A percentile compares a stretch with the other conserved stretches of the same genome.
Conservation (phyloP, 1,284 basidiomycete species). For the Sanghuangporus weigelae region DNA sequence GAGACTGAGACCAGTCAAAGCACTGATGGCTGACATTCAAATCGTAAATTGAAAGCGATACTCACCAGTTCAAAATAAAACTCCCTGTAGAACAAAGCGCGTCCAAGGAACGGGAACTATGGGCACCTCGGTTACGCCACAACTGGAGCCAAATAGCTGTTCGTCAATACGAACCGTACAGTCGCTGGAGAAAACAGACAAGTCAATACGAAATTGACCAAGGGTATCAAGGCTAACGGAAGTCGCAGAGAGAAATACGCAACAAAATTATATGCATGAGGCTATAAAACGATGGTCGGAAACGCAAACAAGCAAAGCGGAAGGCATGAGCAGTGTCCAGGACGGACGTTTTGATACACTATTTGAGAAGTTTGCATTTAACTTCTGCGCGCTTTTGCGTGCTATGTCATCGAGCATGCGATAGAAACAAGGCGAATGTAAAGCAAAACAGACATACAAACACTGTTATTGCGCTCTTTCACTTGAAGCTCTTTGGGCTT, state of each 20-base stretch:
- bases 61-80: slow-evolving; percentile 12
- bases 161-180: background rate
- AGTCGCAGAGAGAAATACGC: background rate
- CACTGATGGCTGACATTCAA: background rate
- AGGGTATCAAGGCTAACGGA: background rate
- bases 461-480: background rate
- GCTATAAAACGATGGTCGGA: background rate
- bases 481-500: too few species aligned
- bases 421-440: background rate
- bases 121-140: background rate
- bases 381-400: background rate
- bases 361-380: background rate
- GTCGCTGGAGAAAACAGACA: background rate
- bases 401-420: background rate
- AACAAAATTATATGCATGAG: background rate
- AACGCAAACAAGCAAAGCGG: background rate
- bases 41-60: background rate
- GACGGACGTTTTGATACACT: background rate
- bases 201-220: background rate
- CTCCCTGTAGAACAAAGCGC: background rate
- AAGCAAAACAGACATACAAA: background rate
- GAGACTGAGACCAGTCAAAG: background rate
- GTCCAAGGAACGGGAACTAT: background rate
- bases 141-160: background rate
- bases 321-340: background rate